These are phyloP conservation scores for Globisporangium orthogonon DNA, from an alignment of 352 stramenopile species.

Conservation along the genomic window DNA sequence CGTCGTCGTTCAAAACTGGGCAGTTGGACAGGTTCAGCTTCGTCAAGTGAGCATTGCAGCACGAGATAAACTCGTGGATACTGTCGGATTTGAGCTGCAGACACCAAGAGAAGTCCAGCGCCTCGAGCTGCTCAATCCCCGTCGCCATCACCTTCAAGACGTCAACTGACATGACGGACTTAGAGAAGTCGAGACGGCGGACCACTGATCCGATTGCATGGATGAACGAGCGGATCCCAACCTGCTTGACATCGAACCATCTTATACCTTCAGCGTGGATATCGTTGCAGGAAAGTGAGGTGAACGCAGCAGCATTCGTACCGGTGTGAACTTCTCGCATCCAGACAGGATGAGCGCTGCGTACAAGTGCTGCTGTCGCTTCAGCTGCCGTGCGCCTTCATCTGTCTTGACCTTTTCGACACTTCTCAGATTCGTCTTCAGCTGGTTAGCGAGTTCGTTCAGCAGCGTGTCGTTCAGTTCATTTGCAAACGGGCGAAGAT, in stretches of 20 bases:
- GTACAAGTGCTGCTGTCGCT: constrained; percentile 20
- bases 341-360: constrained; percentile 43
- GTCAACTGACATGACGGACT: constrained; percentile 36
- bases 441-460: constrained; percentile 51
- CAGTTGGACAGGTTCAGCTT: constrained; percentile 57
- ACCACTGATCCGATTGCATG: constrained; percentile 44
- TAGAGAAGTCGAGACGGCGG: constrained; percentile 44
- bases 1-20: constrained; percentile 57
- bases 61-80: constrained; percentile 66
- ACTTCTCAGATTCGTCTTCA: constrained; percentile 28
- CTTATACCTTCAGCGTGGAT: background rate
- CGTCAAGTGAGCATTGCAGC: constrained; percentile 48
- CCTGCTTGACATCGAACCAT: constrained; percentile 18
- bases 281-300: too few species aligned
- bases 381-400: background rate
- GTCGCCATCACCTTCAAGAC: constrained; percentile 72
- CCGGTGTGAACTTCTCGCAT: constrained; percentile 48
- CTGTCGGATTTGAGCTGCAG: constrained; percentile 42
- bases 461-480: constrained; percentile 54
- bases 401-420: background rate
- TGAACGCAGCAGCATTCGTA: constrained; percentile 4
- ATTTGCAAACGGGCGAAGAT: constrained; percentile 32
- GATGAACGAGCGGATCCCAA: constrained; percentile 65
- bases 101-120: constrained; percentile 56
- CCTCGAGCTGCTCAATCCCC: constrained; percentile 47